phyloP scores from a whole-genome alignment of 208 protist species.

The Acanthamoeba castellanii region DNA sequence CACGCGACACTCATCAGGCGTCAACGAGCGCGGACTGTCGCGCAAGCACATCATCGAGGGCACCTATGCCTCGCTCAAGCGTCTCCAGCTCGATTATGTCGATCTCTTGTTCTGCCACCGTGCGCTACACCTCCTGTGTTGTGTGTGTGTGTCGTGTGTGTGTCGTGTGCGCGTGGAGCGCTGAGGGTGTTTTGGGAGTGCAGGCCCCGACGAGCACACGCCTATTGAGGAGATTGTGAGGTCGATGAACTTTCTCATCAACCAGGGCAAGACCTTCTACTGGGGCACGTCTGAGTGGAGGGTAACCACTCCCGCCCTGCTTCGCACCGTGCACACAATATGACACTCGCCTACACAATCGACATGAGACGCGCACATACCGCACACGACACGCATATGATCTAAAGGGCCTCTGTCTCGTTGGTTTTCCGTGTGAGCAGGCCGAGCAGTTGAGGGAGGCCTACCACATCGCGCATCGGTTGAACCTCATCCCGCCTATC shows the following conservation, averaged over 20 bases:
- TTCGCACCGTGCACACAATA: no score
- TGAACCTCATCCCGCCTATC: conserved; percentile 73
- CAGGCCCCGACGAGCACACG: conserved; percentile 76
- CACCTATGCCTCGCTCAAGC: conserved; percentile 56
- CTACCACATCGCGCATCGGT: conserved; percentile 69
- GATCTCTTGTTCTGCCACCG: conserved; percentile 75
- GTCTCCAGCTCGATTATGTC: conserved; percentile 75
- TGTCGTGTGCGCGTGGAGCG: not conserved
- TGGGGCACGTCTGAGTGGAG: conserved; percentile 86
- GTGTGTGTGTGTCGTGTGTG: not conserved
- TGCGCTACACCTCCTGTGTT: not conserved
- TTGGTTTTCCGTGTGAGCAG: not conserved
- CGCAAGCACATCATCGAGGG: conserved; percentile 75
- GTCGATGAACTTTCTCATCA: conserved; percentile 81
- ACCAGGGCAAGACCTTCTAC: conserved; percentile 84
- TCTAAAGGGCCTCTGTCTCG: no score
- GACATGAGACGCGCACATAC: no score
- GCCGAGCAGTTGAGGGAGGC: conserved; percentile 80
- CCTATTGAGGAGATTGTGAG: conserved; percentile 84
- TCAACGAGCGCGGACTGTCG: conserved; percentile 79
- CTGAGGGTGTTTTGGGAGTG: not conserved
- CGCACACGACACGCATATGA: not conserved
- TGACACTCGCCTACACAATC: no score
- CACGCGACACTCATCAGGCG: not conserved
- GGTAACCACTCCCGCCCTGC: not conserved